Evolutionary conservation across 2,329 filamentous ascomycete genomes (phyloP).

Genomic region (Colletotrichum gigasporum): DNA sequence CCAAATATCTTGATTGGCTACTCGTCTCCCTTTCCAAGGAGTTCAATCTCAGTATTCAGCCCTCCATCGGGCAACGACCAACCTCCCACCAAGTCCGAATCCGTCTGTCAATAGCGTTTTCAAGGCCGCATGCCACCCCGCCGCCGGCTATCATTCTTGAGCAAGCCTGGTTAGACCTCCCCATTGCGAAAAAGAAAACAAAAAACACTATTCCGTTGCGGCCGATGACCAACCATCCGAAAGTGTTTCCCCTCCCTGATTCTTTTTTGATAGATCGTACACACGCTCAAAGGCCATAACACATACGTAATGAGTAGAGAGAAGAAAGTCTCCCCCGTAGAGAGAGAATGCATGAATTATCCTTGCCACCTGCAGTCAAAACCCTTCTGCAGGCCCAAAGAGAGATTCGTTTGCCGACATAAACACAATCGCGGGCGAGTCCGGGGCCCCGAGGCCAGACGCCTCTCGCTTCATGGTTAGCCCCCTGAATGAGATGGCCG

Average conservation of each 20-base stretch:
- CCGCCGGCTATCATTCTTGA: slow-evolving; percentile 30
- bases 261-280: slow-evolving; percentile 34
- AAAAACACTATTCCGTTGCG: slow-evolving; percentile 33
- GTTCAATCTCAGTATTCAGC: slow-evolving; percentile 32
- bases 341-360: slow-evolving; percentile 31
- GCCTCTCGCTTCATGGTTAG: background rate
- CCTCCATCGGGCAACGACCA: slow-evolving; percentile 32
- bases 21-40: slow-evolving; percentile 31
- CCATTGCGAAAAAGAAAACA: slow-evolving; percentile 33
- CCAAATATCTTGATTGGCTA: slow-evolving; percentile 29
- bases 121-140: slow-evolving; percentile 28
- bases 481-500: slow-evolving; percentile 15
- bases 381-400: slow-evolving; percentile 28
- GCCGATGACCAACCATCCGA: slow-evolving; percentile 32
- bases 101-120: slow-evolving; percentile 30
- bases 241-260: slow-evolving; percentile 34
- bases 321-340: slow-evolving; percentile 26
- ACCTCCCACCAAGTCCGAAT: slow-evolving; percentile 27
- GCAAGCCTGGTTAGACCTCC: slow-evolving; percentile 29
- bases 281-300: slow-evolving; percentile 34
- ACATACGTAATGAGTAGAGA: slow-evolving; percentile 33
- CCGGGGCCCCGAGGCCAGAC: slow-evolving; percentile 5
- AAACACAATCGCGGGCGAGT: slow-evolving; percentile 11
- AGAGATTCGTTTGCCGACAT: slow-evolving; percentile 33
- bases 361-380: slow-evolving; percentile 27